Base-by-base conservation (phyloP, 2,329 filamentous ascomycete genomes). In the Ampelomyces quisqualis region DNA sequence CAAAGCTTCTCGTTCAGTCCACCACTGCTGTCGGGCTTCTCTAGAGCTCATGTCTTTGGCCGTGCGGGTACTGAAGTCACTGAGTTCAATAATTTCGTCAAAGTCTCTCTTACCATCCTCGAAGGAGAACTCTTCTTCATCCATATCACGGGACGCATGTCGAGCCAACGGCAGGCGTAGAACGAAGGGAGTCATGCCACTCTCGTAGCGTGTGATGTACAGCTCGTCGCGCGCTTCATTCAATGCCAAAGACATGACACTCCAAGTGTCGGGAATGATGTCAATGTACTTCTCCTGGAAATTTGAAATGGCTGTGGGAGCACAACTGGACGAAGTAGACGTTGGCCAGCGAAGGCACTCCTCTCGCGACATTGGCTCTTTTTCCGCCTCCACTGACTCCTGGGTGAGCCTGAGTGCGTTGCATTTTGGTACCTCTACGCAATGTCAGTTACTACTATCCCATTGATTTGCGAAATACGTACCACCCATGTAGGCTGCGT, bases 201-300 rank as follows among this genome's bases (percentile, higher is more conserved):
- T 77, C 49, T 88, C 83, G 22, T 95, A 81, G 57, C 89, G 89
- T n/a, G 88, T 90, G 48, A 97, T 84, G 53, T 88, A 90, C 4
- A 98, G 78, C 61, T 97, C 93, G 39, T 88, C 86, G 26, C 78
- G 80, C 53, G 84, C 85, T 38, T 95, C 87, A 59, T 86, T 93
- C 11, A 98, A 70, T 0, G 86, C 86, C 30, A 98, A 73, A 0
- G 90, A 97, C 7, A 98, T 74, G 1, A 90, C 86, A 32, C 83
- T 89, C 93, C 93, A 98, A 5, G 78, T 75, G 26, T 75, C 71
- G 0, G 93, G 94, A 5, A 98, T 82, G 34, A 91, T 85, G 58
- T 96, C 87, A 35, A 96, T 77, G 55, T 90, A 95, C 31, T 90
- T 80, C 49, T 78, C 77, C 62, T 91, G 86, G 58, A 95, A 94